Evolutionary conservation across 768 basidiomycete species (phyloP).

Genomic region (Pleurotus tuber-regium): DNA sequence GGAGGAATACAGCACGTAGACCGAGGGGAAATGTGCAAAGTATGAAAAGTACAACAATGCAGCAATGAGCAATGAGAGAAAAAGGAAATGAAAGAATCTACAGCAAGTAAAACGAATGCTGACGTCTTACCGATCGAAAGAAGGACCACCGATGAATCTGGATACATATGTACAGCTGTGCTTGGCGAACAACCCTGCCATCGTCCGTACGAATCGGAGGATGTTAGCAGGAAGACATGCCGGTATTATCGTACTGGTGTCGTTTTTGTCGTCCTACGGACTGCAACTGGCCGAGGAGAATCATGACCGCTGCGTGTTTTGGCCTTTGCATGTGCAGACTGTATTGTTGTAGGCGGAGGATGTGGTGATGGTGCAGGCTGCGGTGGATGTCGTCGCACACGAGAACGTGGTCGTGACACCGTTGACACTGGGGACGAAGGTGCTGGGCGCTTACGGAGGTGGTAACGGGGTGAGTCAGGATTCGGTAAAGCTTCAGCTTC

Average conservation of each 20-base stretch:
- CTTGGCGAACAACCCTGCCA: background rate
- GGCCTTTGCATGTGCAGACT: slow-evolving; percentile 20
- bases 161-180: no score
- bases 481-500: background rate
- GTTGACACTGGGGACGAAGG: slow-evolving; percentile 19
- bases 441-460: slow-evolving; percentile 31
- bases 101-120: no score
- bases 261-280: slow-evolving; percentile 14
- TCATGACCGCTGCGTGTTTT: slow-evolving; percentile 15
- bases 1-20: no score
- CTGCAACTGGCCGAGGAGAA: slow-evolving; percentile 16
- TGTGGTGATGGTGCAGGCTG: slow-evolving; percentile 10
- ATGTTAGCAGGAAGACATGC: no score
- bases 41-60: no score
- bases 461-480: slow-evolving; percentile 25
- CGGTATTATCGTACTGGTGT: slow-evolving; percentile 6
- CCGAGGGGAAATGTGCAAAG: no score
- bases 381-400: slow-evolving; percentile 13
- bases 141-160: no score
- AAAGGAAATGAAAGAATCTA: no score
- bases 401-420: slow-evolving; percentile 16
- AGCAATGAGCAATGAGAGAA: no score
- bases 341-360: slow-evolving; percentile 17
- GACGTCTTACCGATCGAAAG: no score
- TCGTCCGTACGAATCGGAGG: no score